These are phyloP conservation scores for Thermoascus crustaceus DNA, from an alignment of 2,329 filamentous ascomycete species.

Conservation along the genomic window DNA sequence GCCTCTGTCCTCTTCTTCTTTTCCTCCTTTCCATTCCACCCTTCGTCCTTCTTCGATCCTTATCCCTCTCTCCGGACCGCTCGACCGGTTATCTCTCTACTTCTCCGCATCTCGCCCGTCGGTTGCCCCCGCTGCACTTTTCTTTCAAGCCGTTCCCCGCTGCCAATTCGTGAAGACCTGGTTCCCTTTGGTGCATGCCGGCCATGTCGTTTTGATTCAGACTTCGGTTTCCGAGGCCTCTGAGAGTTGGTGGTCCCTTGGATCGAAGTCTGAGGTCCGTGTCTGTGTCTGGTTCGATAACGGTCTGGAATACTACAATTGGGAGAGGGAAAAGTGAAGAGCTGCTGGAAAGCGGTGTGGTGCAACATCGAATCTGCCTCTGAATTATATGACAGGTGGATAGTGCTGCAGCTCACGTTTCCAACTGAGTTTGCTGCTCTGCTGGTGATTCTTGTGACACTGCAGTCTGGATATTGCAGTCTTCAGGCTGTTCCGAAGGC, in stretches of 20 bases:
- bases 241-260: constrained; percentile 2
- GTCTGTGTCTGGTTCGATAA: constrained; percentile 1
- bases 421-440: too few species aligned
- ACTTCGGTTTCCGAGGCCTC: constrained; percentile 4
- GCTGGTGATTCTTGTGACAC: too few species aligned
- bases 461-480: constrained; percentile 3
- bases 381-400: too few species aligned
- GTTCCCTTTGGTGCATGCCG: constrained; percentile 10
- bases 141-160: constrained; percentile 8
- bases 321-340: neutral
- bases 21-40: constrained; percentile 11
- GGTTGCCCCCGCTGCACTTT: constrained; percentile 8
- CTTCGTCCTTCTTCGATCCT: constrained; percentile 12
- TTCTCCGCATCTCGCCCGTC: constrained; percentile 11
- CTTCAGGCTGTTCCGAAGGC: constrained; percentile 1
- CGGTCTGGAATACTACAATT: neutral
- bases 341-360: too few species aligned
- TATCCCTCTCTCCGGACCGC: constrained; percentile 9
- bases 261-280: constrained; percentile 1
- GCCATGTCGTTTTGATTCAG: constrained; percentile 5
- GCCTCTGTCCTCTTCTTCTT: constrained; percentile 16
- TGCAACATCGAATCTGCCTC: too few species aligned
- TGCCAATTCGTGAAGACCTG: constrained; percentile 15
- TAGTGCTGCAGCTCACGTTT: too few species aligned
- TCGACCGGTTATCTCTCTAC: constrained; percentile 10